Base-by-base conservation (phyloP, 768 basidiomycete genomes). In the Tylopilus subfusipes region DNA sequence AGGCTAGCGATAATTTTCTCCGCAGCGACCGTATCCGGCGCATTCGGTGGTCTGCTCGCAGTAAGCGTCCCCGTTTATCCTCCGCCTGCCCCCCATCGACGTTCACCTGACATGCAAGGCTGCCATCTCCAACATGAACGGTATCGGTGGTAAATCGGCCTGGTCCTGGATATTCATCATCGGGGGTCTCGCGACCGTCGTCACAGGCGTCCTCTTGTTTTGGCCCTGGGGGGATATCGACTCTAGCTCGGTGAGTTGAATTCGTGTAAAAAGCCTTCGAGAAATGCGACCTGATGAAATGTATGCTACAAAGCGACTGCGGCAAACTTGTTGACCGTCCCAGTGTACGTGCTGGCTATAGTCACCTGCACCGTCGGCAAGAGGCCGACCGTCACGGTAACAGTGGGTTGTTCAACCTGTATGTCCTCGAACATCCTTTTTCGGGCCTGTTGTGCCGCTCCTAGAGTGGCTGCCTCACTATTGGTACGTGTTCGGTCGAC, bases 21-120 rank as follows among this genome's bases (percentile, higher is more conserved):
- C 0, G 86, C 90, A 4, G 89, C 90, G 0, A 90, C 87, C 3
- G 80, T 88, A 0, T 84, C 88, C 2, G 91, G 90, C n/a, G 88
- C 89, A 21, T 91, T 91, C 58, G 86, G 86, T 50, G 87, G 87
- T 47, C 72, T 89, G 19, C 80, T 90, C 45, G 86, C 86, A 33
- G 86, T 86, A 55, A 54, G 75, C 1, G 40, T 9, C 59, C 18
- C 14, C 30, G 8, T 46, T 7, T 14, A n/a, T 14, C 10, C 12
- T 18, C 19, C 21, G 0, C 18, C 4, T 0, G 5, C 27, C 30
- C 30, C 2, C 36, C 10, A 25, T n/a, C 9, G 29, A 21, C 12
- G 49, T 51, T 60, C 39, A 61, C n/a, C 27, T 9, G 38, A 38
- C n/a, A 9, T 10, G 7, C 30, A 27, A 78, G 76, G 78, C 73